These are phyloP conservation scores for Albizia julibrissin DNA, from an alignment of 306 rosid genomes.

Conservation along the genomic window DNA sequence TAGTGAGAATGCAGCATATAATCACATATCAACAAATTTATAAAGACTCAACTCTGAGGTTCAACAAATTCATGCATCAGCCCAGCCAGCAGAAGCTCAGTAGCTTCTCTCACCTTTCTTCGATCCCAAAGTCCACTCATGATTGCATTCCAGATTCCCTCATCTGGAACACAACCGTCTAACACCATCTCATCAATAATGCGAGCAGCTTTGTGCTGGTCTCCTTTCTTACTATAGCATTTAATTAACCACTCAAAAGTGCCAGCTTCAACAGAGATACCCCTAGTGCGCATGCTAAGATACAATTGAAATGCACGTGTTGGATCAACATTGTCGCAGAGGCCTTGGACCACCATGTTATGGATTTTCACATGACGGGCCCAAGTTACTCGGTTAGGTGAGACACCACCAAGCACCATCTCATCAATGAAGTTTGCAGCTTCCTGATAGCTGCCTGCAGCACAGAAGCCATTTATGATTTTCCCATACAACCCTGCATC, in stretches of 20 bases:
- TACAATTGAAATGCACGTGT: conserved; percentile 74
- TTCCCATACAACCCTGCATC: conserved; percentile 81
- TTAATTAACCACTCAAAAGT: conserved; percentile 60
- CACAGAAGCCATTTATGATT: conserved; percentile 68
- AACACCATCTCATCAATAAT: conserved; percentile 79
- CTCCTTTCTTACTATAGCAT: conserved; percentile 65
- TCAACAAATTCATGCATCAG: conserved; percentile 47
- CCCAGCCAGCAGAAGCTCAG: conserved; percentile 56
- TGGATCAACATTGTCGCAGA: conserved; percentile 47
- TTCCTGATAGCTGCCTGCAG: conserved; percentile 55
- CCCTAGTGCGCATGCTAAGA: conserved; percentile 79
- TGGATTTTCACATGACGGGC: conserved; percentile 71
- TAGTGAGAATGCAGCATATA: conserved; percentile 13
- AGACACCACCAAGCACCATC: conserved; percentile 72
- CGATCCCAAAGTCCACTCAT: conserved; percentile 68
- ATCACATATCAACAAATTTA: neutral
- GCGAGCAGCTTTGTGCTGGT: conserved; percentile 65
- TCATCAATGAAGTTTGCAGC: conserved; percentile 94
- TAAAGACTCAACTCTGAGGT: conserved; percentile 38
- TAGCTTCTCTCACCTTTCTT: conserved; percentile 66
- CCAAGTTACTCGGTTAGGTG: conserved; percentile 75
- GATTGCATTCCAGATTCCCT: conserved; percentile 66
- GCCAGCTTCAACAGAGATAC: conserved; percentile 53
- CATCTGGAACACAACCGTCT: conserved; percentile 73
- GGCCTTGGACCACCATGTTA: conserved; percentile 75